A percentile compares a stretch with the other conserved stretches of the same genome.
Conservation (phyloP, 225 moss, liverwort and hornwort species). For the Pseudisothecium myosuroides region DNA sequence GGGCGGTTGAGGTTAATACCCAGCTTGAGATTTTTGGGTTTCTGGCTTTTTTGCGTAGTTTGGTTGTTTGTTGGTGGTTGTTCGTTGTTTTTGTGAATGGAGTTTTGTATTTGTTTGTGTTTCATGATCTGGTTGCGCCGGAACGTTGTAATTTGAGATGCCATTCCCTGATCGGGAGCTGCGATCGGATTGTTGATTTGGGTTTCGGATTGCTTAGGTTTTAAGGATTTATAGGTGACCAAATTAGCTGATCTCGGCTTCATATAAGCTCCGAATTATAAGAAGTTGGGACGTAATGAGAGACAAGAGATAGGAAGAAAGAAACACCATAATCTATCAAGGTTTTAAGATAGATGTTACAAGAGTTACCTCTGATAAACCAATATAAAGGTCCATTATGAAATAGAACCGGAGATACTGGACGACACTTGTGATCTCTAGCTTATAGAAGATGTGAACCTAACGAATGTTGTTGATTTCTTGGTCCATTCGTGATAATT, state of each 20-base stretch:
- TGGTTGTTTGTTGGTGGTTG: no score
- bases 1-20: background rate
- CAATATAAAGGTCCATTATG: background rate
- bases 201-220: background rate
- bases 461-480: background rate
- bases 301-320: background rate
- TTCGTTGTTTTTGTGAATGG: no score
- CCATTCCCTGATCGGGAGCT: background rate
- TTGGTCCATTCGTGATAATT: background rate
- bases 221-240: background rate
- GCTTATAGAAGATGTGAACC: background rate
- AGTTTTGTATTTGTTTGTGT: background rate
- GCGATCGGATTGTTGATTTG: background rate
- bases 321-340: background rate
- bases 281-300: background rate
- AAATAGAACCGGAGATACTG: background rate
- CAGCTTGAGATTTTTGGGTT: background rate
- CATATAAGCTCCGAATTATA: no score
- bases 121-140: background rate
- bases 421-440: background rate
- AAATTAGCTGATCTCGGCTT: background rate
- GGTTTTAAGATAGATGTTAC: background rate
- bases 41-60: background rate
- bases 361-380: background rate
- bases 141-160: background rate